Evolutionary conservation across 352 stramenopile genomes (phyloP).

Genomic region (Phytophthora meadii): DNA sequence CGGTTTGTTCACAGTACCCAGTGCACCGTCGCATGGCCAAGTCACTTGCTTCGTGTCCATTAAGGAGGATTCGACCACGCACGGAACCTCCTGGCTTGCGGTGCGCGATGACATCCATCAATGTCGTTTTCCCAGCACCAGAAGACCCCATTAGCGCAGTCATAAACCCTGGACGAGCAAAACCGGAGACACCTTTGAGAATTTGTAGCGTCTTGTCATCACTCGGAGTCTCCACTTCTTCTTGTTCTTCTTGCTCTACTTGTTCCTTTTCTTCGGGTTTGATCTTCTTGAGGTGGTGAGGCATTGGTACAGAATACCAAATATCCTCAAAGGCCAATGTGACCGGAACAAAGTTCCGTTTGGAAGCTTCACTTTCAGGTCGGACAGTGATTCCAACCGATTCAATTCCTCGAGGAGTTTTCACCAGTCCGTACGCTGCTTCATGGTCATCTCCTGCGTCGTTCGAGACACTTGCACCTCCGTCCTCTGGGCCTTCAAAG

Average conservation of each 20-base stretch:
- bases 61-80: conserved; percentile 60
- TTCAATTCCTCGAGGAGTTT: conserved; percentile 31
- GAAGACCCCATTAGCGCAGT: conserved; percentile 71
- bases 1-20: conserved; percentile 64
- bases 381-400: conserved; percentile 25
- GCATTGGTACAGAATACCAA: conserved; percentile 48
- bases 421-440: conserved; percentile 27
- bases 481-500: conserved; percentile 35
- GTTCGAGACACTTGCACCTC: conserved; percentile 2
- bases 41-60: conserved; percentile 53
- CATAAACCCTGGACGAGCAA: conserved; percentile 53
- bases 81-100: conserved; percentile 43
- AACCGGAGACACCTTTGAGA: conserved; percentile 80
- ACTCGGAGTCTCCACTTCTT: conserved; percentile 3
- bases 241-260: not conserved
- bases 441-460: not conserved
- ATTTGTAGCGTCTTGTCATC: conserved; percentile 51
- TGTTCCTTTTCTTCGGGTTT: not conserved
- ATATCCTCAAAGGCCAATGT: conserved; percentile 53
- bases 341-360: conserved; percentile 42
- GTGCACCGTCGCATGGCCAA: conserved; percentile 54
- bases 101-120: conserved; percentile 52
- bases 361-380: not conserved
- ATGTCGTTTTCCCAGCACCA: conserved; percentile 48
- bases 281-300: conserved; percentile 32